Conservation (phyloP, 768 basidiomycete genomes). For the Phylloporus sp. region DNA sequence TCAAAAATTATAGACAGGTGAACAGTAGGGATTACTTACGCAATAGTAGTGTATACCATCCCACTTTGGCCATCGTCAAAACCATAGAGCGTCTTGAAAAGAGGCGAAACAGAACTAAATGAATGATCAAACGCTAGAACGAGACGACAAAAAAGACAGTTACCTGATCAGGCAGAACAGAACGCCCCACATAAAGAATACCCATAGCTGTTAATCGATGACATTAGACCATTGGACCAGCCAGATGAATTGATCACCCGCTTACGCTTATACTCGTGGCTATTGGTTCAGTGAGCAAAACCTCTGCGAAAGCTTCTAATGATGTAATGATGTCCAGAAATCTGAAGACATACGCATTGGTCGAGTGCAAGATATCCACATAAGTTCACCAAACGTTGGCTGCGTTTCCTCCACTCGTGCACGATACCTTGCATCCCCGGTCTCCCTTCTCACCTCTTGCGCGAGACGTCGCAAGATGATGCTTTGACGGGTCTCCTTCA, state of each 20-base stretch:
- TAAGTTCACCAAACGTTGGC: constrained; percentile 48
- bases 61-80: constrained; percentile 63
- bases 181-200: constrained; percentile 71
- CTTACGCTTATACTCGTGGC: constrained; percentile 69
- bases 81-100: constrained; percentile 52
- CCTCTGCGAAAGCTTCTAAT: constrained; percentile 4
- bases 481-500: constrained; percentile 69
- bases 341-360: constrained; percentile 54
- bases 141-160: background rate
- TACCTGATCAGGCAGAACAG: constrained; percentile 63
- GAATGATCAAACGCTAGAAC: background rate
- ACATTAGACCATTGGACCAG: background rate
- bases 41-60: constrained; percentile 52
- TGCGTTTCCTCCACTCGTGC: constrained; percentile 62
- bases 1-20: background rate
- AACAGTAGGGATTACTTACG: constrained; percentile 35
- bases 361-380: constrained; percentile 66
- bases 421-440: constrained; percentile 60
- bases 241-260: background rate
- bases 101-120: constrained; percentile 48
- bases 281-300: constrained; percentile 51
- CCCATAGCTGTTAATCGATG: constrained; percentile 46
- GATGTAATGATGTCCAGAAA: background rate
- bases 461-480: constrained; percentile 68
- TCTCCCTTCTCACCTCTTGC: constrained; percentile 56